Percentiles rank a stretch among this genome's conserved stretches.
phyloP scores from a whole-genome alignment of 306 rosid species.

The Ammopiptanthus mongolicus region DNA sequence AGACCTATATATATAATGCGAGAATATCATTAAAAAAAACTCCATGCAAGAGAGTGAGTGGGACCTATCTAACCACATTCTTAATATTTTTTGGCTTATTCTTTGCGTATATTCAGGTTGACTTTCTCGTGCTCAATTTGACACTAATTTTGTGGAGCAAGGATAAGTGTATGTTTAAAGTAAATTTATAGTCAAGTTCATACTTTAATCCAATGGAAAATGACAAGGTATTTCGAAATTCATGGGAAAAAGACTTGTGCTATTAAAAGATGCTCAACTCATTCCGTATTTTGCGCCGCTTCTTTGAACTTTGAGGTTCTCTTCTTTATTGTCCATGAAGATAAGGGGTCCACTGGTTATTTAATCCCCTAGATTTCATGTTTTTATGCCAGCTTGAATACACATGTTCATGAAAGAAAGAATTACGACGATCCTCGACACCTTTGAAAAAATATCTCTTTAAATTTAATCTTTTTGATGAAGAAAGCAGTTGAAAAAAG shows the following conservation, averaged over 20 bases:
- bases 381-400: background rate
- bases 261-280: background rate
- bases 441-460: background rate
- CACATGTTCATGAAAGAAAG: background rate
- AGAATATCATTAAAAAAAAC: background rate
- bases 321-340: background rate
- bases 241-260: background rate
- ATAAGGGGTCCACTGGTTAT: background rate
- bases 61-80: background rate
- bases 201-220: background rate
- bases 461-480: background rate
- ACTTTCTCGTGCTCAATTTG: background rate
- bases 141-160: background rate
- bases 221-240: background rate
- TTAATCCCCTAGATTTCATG: background rate
- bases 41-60: background rate
- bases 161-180: background rate
- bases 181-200: background rate
- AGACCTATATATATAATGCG: background rate
- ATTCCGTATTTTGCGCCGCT: background rate
- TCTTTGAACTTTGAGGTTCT: background rate
- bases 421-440: background rate
- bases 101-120: background rate
- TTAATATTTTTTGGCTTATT: background rate
- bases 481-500: background rate